A percentile compares a stretch with the other conserved stretches of the same genome.
These are phyloP conservation scores for Salvia rosmarinus DNA, from an alignment of 257 asterid species.

Conservation along the genomic window DNA sequence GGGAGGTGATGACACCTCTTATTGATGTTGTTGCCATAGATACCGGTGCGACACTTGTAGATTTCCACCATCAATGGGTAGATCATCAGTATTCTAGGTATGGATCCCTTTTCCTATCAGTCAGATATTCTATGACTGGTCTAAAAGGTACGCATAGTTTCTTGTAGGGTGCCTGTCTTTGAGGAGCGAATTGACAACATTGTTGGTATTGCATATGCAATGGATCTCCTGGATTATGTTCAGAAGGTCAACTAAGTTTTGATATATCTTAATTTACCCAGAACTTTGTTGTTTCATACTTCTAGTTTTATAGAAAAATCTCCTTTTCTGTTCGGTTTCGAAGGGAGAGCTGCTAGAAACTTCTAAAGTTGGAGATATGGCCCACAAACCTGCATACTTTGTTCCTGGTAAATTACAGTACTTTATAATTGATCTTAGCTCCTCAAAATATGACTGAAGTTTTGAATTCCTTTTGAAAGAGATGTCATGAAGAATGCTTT, in stretches of 20 bases:
- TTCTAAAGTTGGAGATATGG: constrained; percentile 84
- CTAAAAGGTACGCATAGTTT: constrained; percentile 31
- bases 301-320: constrained; percentile 45
- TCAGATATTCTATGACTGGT: constrained; percentile 19
- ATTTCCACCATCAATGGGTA: constrained; percentile 93
- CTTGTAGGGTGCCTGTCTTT: constrained; percentile 92
- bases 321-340: constrained; percentile 72
- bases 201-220: constrained; percentile 97
- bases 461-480: constrained; percentile 6
- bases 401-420: constrained; percentile 78
- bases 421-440: constrained; percentile 24
- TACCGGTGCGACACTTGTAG: constrained; percentile 85
- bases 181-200: constrained; percentile 96
- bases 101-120: constrained; percentile 29
- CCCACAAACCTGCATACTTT: constrained; percentile 97
- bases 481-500: background rate
- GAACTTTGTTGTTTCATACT: constrained; percentile 35
- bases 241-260: constrained; percentile 70
- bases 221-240: constrained; percentile 95
- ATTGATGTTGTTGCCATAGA: constrained; percentile 97
- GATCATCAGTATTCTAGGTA: constrained; percentile 97
- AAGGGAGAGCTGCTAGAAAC: constrained; percentile 94
- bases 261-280: constrained; percentile 19
- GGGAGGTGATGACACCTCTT: constrained; percentile 99
- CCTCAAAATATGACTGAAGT: constrained; percentile 11